Evolutionary conservation across 2,329 filamentous ascomycete genomes (phyloP).

Genomic region (Domatiomyces globalis): DNA sequence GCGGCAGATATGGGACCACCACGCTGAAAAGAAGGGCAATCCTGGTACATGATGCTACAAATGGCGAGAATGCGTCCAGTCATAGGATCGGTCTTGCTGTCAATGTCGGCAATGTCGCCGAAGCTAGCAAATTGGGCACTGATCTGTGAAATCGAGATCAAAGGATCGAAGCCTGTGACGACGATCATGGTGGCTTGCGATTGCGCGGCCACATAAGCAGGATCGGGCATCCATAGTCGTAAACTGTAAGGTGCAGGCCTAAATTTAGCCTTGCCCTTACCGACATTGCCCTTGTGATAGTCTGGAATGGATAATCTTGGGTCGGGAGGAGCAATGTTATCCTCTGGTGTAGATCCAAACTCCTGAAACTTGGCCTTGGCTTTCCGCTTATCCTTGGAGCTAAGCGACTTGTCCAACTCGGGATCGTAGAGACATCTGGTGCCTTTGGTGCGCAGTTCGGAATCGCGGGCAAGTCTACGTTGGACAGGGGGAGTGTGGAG

Average conservation of each 20-base stretch:
- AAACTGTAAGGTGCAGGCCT: conserved; percentile 63
- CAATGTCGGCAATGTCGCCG: conserved; percentile 78
- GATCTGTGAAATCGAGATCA: conserved; percentile 44
- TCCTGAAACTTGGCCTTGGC: conserved; percentile 37
- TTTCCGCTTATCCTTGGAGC: conserved; percentile 41
- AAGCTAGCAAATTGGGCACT: conserved; percentile 63
- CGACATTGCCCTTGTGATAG: conserved; percentile 46
- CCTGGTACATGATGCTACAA: conserved; percentile 78
- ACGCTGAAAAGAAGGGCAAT: conserved; percentile 44
- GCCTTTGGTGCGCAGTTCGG: conserved; percentile 40
- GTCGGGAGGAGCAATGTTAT: conserved; percentile 66
- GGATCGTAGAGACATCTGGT: conserved; percentile 50
- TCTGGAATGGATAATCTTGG: conserved; percentile 59
- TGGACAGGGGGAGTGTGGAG: conserved; percentile 30
- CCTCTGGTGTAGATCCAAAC: conserved; percentile 47
- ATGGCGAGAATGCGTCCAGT: conserved; percentile 91
- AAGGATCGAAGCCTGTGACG: conserved; percentile 88
- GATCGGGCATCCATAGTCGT: conserved; percentile 69
- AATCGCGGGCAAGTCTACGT: conserved; percentile 37
- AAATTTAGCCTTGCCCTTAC: conserved; percentile 57
- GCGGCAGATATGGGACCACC: conserved; percentile 49
- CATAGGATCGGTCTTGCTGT: conserved; percentile 87
- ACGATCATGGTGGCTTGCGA: conserved; percentile 83
- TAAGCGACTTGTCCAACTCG: conserved; percentile 43
- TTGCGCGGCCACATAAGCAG: conserved; percentile 57